phyloP scores from a whole-genome alignment of 2,329 filamentous ascomycete species.

The Colletotrichum sp. region DNA sequence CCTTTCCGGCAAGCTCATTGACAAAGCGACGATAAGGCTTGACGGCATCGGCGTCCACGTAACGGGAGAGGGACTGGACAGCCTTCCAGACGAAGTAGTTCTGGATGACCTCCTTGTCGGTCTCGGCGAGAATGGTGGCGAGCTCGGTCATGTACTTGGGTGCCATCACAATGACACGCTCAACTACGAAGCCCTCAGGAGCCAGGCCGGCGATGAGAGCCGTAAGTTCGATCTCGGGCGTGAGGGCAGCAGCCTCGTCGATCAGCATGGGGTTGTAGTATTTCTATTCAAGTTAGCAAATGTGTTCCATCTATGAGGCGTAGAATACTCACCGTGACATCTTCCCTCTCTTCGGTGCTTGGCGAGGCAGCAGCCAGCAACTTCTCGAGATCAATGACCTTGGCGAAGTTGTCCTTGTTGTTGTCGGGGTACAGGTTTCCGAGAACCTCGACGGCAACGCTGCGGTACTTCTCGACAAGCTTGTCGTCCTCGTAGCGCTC shows the following conservation, averaged over 20 bases:
- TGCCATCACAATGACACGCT: constrained; percentile 63
- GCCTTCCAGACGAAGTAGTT: constrained; percentile 71
- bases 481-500: constrained; percentile 64
- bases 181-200: constrained; percentile 52
- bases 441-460: constrained; percentile 27
- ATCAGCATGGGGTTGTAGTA: constrained; percentile 70
- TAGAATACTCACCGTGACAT: constrained; percentile 54
- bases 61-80: constrained; percentile 55
- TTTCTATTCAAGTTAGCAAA: constrained; percentile 42
- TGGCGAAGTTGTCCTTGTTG: constrained; percentile 42
- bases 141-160: constrained; percentile 66
- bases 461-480: constrained; percentile 55
- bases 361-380: constrained; percentile 65
- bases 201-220: constrained; percentile 56
- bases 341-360: constrained; percentile 60
- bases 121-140: constrained; percentile 58
- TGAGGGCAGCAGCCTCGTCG: constrained; percentile 56
- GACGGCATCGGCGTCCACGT: constrained; percentile 64
- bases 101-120: constrained; percentile 60
- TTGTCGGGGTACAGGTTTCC: constrained; percentile 35
- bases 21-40: constrained; percentile 64
- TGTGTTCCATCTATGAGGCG: background rate
- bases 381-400: constrained; percentile 62
- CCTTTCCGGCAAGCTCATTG: constrained; percentile 66
- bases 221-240: constrained; percentile 61